Percentiles rank a stretch among this genome's conserved stretches.
phyloP scores from a whole-genome alignment of 805 yeast genomes.

The Hemisphaericaspora nanyangensis region DNA sequence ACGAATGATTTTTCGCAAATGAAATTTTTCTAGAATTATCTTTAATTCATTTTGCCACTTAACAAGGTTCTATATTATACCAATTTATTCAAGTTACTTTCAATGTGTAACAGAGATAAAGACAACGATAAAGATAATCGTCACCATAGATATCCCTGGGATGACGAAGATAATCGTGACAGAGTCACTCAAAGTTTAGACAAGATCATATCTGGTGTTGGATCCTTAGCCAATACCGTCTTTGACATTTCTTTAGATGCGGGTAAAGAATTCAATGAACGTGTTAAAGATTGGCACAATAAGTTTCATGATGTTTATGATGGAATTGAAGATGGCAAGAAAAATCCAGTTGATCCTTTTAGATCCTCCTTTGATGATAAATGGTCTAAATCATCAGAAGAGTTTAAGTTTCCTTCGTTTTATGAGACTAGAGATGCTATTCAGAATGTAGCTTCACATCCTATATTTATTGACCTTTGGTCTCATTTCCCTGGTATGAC shows the following conservation, averaged over 20 bases:
- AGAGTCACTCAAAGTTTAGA: background rate
- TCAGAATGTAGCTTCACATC: conserved; percentile 3
- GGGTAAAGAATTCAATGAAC: conserved; percentile 19
- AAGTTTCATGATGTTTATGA: conserved; percentile 15
- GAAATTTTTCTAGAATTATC: background rate
- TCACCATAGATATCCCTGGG: background rate
- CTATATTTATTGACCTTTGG: conserved; percentile 4
- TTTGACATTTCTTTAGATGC: conserved; percentile 20
- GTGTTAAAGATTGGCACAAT: conserved; percentile 17
- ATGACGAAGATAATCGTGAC: conserved; percentile 1
- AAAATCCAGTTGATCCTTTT: background rate
- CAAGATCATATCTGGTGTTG: conserved; percentile 2
- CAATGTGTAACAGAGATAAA: background rate
- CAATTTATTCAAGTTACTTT: no score
- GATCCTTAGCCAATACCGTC: conserved; percentile 22
- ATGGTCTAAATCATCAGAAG: no score
- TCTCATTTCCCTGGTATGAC: conserved; percentile 11
- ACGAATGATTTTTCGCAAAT: no score
- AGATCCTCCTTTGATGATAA: conserved; percentile 5
- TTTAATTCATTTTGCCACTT: background rate
- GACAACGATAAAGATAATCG: background rate
- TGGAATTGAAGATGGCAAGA: background rate
- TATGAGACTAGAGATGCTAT: conserved; percentile 10
- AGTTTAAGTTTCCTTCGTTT: conserved; percentile 10
- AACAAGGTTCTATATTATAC: no score